Evolutionary conservation across 2,329 filamentous ascomycete genomes (phyloP).

Genomic region (Diplodia seriata): DNA sequence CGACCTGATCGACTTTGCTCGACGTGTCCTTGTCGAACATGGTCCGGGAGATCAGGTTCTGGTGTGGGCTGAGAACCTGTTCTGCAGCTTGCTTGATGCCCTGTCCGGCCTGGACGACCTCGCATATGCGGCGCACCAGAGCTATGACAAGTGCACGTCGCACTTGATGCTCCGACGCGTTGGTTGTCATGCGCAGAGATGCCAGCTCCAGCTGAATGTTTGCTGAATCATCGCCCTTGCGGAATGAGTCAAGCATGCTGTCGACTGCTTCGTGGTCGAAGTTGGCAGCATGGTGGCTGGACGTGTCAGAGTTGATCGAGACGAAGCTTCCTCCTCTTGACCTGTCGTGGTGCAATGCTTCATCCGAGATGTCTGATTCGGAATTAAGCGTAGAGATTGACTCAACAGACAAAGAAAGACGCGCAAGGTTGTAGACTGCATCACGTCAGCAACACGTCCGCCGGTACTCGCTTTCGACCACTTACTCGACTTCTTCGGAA

Average conservation of each 20-base stretch:
- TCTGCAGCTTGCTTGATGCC: constrained; percentile 49
- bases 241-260: constrained; percentile 85
- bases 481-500: constrained; percentile 46
- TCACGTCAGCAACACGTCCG: background rate
- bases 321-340: constrained; percentile 74
- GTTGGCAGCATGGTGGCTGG: constrained; percentile 58
- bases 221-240: constrained; percentile 72
- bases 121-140: constrained; percentile 80
- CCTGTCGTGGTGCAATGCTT: constrained; percentile 60
- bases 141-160: constrained; percentile 84
- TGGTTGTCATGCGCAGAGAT: constrained; percentile 86
- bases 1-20: constrained; percentile 74
- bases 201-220: constrained; percentile 95
- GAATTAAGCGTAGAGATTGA: constrained; percentile 72
- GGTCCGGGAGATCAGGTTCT: constrained; percentile 65
- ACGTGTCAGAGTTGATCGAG: constrained; percentile 68
- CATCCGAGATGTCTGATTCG: constrained; percentile 49
- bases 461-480: background rate
- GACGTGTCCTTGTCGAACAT: constrained; percentile 63
- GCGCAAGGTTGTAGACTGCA: constrained; percentile 59
- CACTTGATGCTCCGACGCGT: constrained; percentile 88
- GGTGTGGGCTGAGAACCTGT: constrained; percentile 58
- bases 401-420: constrained; percentile 55
- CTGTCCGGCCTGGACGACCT: constrained; percentile 64
- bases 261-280: constrained; percentile 90